Evolutionary conservation across 371 early-diverging fungal genomes (phyloP).

Genomic region (Gilbertella persicaria): DNA sequence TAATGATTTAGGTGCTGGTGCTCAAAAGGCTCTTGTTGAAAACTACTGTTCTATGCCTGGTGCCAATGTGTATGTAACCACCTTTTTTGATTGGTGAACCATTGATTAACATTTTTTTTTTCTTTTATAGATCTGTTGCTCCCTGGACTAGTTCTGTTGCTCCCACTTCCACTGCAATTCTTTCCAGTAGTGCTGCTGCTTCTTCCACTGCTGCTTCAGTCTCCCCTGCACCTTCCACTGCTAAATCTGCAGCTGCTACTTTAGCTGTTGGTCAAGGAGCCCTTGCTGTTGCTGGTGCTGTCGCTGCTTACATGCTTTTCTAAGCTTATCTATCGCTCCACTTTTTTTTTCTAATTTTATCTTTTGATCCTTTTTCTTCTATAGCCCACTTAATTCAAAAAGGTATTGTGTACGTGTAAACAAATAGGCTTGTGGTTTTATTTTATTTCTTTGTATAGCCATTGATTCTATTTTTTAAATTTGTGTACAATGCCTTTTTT

Average conservation of each 20-base stretch:
- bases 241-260: constrained; percentile 19
- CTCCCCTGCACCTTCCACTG: constrained; percentile 1
- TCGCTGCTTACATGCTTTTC: constrained; percentile 22
- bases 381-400: not conserved
- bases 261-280: constrained; percentile 17
- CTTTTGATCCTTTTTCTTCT: not conserved
- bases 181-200: constrained; percentile 7
- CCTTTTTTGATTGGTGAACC: not conserved
- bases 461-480: too few relatives aligned
- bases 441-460: too few relatives aligned
- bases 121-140: constrained; percentile 23
- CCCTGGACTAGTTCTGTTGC: constrained; percentile 25
- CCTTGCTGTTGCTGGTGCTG: constrained; percentile 16
- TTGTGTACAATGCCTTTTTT: too few relatives aligned
- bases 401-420: not conserved
- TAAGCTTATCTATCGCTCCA: too few relatives aligned
- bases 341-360: not conserved
- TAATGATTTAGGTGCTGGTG: constrained; percentile 16
- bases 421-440: not conserved
- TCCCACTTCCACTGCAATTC: constrained; percentile 18
- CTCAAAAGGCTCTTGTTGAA: constrained; percentile 18
- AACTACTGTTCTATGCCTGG: constrained; percentile 30
- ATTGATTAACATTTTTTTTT: not conserved
- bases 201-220: constrained; percentile 7
- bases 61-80: constrained; percentile 31